Base-by-base conservation (phyloP, 2,329 filamentous ascomycete genomes). In the Colletotrichum ledebouriae region DNA sequence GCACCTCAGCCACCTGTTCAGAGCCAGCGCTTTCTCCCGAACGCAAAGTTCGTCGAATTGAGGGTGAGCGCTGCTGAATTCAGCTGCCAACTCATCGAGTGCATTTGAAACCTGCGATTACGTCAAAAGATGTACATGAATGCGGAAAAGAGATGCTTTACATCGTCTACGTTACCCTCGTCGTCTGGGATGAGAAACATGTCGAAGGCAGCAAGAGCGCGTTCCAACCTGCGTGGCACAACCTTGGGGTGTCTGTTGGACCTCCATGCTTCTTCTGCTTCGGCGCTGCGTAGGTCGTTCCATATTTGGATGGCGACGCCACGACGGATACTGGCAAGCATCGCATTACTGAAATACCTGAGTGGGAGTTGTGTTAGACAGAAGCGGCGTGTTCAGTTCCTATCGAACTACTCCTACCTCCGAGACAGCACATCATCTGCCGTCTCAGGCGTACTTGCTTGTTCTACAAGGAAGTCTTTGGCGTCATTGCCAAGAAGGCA, bases 111-210 rank as follows among this genome's bases (percentile, higher is more conserved):
- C 88, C 90, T 92, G 39, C 37, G 7, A 49, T 66, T 64, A 5
- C 73, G 37, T 42, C 44, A 65, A 71, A 50, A 69, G 60, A 44
- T 42, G 50, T 61, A 53, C 20, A 10, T 25, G 56, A n/a, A 68
- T 55, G 59, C 20, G n/a, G 55, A 58, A 39, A 15, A 20, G 20
- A 29, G 15, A 7, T 59, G 39, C 75, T 86, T 65, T 79, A 91
- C 91, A 80, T 94, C 89, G 64, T 92, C 86, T 59, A 95, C 80
- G 75, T 97, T 94, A n/a, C 91, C 89, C 34, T 85, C 84, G 17
- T 89, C 86, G 62, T 91, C 90, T 71, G 91, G 89, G 33, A 95
- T 82, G 52, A 97, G 89, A 78, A 98, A 98, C 79, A 98, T 86
- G 78, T 98, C 96, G 77, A 97, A 97, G 13, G 91, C 92, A 20